Base-by-base conservation (phyloP, 352 stramenopile genomes). In the Thraustochytrium sp. region DNA sequence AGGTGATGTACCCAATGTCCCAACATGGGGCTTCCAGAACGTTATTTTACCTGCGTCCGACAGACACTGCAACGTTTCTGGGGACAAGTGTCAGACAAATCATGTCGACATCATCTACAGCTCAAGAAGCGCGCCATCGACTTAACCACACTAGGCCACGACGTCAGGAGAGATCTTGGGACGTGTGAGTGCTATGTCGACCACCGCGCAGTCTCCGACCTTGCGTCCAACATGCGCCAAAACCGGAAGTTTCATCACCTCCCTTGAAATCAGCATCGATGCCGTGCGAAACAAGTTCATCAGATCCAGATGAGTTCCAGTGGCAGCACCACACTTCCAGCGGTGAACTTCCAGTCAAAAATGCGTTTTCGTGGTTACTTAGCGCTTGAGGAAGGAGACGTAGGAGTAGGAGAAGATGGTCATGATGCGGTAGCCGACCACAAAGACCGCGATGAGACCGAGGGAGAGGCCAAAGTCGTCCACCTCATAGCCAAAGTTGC, bases 271-370 rank as follows among this genome's bases (percentile, higher is more conserved):
- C n/a, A n/a, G n/a, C n/a, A n/a, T n/a, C n/a, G n/a, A n/a, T n/a
- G n/a, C n/a, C n/a, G n/a, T n/a, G n/a, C n/a, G n/a, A n/a, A n/a
- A n/a, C n/a, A n/a, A n/a, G n/a, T n/a, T n/a, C n/a, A n/a, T n/a
- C n/a, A n/a, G n/a, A n/a, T n/a, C n/a, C n/a, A n/a, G n/a, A n/a
- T n/a, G n/a, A n/a, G n/a, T n/a, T n/a, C n/a, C n/a, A n/a, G n/a
- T n/a, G n/a, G 89, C 89, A 64, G 87, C 89, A 56, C 86, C 90
- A 82, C 86, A 72, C 38, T 91, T 91, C 37, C 78, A 83, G 26
- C 76, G 89, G 18, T 87, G 85, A 26, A 89, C 92, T 85, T 89
- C 87, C 44, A 85, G 89, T n/a, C n/a, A n/a, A n/a, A n/a, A n/a
- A n/a, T n/a, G n/a, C n/a, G n/a, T n/a, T n/a, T n/a, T n/a, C n/a